These are phyloP conservation scores for Hirschfeldia incana DNA, from an alignment of 345 rosid genomes.

Conservation along the genomic window DNA sequence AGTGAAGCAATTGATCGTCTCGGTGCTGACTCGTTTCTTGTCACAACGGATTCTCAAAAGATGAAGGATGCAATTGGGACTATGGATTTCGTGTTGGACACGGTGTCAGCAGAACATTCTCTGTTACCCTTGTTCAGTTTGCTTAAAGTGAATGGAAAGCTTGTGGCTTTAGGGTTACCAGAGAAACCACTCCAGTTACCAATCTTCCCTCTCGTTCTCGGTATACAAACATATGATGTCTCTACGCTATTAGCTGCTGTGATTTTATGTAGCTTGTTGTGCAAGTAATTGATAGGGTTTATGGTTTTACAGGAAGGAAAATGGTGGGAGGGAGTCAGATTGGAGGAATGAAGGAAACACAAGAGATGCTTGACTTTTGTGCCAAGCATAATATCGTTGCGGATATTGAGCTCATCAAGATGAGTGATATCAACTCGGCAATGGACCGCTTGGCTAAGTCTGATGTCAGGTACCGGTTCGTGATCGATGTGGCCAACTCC, in stretches of 20 bases:
- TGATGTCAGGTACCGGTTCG: constrained; percentile 61
- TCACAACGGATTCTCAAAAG: constrained; percentile 57
- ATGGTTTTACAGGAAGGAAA: constrained; percentile 49
- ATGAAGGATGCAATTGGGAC: constrained; percentile 69
- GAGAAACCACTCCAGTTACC: constrained; percentile 76
- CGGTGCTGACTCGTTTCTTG: constrained; percentile 46
- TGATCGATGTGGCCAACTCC: constrained; percentile 57
- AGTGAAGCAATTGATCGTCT: constrained; percentile 33
- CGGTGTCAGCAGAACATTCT: constrained; percentile 75
- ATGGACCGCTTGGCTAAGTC: constrained; percentile 48
- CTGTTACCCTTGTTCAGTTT: constrained; percentile 59
- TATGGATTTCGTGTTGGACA: constrained; percentile 84
- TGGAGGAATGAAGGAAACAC: constrained; percentile 61
- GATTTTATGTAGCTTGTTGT: neutral
- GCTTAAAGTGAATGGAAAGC: constrained; percentile 75
- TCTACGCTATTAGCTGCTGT: neutral
- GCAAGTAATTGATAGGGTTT: constrained; percentile 8
- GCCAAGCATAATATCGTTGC: constrained; percentile 50
- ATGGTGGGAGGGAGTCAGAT: constrained; percentile 45
- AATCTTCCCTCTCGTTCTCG: constrained; percentile 60
- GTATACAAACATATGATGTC: constrained; percentile 37
- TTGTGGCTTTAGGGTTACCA: constrained; percentile 69
- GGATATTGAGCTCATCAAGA: constrained; percentile 52
- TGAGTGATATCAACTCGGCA: constrained; percentile 54
- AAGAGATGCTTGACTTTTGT: constrained; percentile 60